These are phyloP conservation scores for Nakaseomyces nivariensis DNA, from an alignment of 1,139 yeast genomes.

Conservation along the genomic window DNA sequence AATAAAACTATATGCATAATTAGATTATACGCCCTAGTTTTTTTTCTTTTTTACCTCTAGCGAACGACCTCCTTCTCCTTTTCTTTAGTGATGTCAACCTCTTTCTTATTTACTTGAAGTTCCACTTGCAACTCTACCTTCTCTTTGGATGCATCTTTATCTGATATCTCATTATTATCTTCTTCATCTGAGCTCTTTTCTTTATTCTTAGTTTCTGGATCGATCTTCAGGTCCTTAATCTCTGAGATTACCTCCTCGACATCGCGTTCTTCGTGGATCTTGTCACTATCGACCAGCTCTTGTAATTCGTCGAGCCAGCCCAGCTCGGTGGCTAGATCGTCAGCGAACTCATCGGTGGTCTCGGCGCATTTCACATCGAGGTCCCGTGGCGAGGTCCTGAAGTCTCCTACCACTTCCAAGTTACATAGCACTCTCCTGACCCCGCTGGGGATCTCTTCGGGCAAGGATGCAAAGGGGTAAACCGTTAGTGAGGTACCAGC, in stretches of 20 bases:
- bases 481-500: constrained; percentile 92
- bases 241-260: neutral
- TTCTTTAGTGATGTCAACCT: neutral
- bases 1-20: too few species aligned
- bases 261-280: neutral
- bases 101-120: neutral
- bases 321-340: constrained; percentile 39
- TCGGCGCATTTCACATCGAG: constrained; percentile 52
- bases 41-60: too few species aligned
- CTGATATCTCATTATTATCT: too few species aligned
- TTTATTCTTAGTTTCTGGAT: neutral
- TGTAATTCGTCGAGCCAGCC: constrained; percentile 58
- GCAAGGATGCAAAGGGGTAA: constrained; percentile 79
- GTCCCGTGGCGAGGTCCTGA: constrained; percentile 40
- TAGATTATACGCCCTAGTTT: too few species aligned
- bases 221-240: neutral
- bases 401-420: constrained; percentile 68
- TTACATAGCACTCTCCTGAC: constrained; percentile 62
- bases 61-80: neutral
- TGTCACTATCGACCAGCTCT: constrained; percentile 16
- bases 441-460: constrained; percentile 45
- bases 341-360: constrained; percentile 56
- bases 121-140: neutral
- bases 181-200: too few species aligned
- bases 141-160: too few species aligned